Evolutionary conservation across 352 stramenopile species (phyloP), one percentile per base, ranked within the genome.

Genomic region (Thraustochytrium striatum): DNA sequence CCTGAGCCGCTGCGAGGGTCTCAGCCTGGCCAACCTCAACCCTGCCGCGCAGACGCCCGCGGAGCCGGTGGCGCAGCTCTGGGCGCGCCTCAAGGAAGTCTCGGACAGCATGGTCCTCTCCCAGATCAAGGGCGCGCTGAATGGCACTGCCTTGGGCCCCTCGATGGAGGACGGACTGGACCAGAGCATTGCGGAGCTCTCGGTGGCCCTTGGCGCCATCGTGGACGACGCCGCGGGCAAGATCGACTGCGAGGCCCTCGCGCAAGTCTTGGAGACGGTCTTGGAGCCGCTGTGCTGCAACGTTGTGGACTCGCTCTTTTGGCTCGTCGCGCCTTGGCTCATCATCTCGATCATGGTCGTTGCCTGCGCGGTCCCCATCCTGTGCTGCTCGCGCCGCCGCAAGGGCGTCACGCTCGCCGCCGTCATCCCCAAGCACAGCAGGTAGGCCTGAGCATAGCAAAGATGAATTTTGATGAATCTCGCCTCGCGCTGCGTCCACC

Each of bases 221-320:
- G 25, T 75, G 13, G 3, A 3, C 1, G 52, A 75, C 30, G 30
- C 30, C 21, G 25, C 43, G 32, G 39, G 21, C 41, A n/a, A 35
- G 7, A 55, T 75, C n/a, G 65, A 61, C 36, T 75, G 65, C 36
- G 43, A 75, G 50, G 44, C 65, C 28, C n/a, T 75, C 32, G 32
- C 65, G 43, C 32, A 32, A 5, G 61, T 72, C 21, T 61, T 75
- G 8, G 9, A 36, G 39, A 75, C 65, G 11, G 52, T 75, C 65
- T 61, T 61, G 50, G 65, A 75, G 32, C 65, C 65, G 21, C 9
- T 75, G 21, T 75, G 65, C 65, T 75, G 65, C 36, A 50, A 61
- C 19, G n/a, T 75, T 13, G n/a, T 38, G 5, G 65, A 75, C 0
- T 38, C 41, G 5, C 21, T 75, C 5, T 72, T 75, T 36, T 72